phyloP scores from a whole-genome alignment of 257 asterid species.

The Solanum etuberosum region DNA sequence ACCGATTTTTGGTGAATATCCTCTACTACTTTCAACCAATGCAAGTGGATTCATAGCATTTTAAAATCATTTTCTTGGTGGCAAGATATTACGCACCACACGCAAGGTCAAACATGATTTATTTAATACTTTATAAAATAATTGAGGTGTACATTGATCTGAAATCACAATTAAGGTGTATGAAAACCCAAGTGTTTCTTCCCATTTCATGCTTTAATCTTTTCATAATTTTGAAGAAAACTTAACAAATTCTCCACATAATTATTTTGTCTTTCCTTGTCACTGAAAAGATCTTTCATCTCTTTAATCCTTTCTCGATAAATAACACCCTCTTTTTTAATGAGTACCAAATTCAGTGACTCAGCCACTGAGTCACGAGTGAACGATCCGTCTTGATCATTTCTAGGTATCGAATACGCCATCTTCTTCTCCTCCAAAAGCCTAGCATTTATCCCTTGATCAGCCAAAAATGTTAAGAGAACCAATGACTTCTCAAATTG shows the following conservation, averaged over 20 bases:
- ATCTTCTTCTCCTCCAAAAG: slow-evolving; percentile 7
- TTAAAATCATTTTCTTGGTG: too few species aligned
- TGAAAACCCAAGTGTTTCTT: not conserved
- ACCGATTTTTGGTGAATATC: not conserved
- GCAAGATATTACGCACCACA: too few species aligned
- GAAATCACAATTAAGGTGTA: not conserved
- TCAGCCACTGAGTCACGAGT: slow-evolving; percentile 10
- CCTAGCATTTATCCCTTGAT: slow-evolving; percentile 26
- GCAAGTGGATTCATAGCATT: too few species aligned
- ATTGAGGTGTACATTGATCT: not conserved
- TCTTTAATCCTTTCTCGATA: slow-evolving; percentile 2
- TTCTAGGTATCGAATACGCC: slow-evolving; percentile 2
- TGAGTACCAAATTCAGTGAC: slow-evolving; percentile 2
- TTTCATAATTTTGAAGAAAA: not conserved
- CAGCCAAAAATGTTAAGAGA: slow-evolving; percentile 14
- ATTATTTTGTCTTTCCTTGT: not conserved
- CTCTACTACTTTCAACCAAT: not conserved
- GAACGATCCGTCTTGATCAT: slow-evolving; percentile 10
- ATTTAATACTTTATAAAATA: not conserved
- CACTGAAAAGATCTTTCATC: not conserved
- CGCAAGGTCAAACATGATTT: too few species aligned
- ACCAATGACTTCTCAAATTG: slow-evolving; percentile 9
- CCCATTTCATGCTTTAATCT: not conserved
- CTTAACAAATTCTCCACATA: slow-evolving; percentile 4
- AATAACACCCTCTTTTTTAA: not conserved